Base-by-base conservation (phyloP, 306 rosid species). In the Lagenaria siceraria region DNA sequence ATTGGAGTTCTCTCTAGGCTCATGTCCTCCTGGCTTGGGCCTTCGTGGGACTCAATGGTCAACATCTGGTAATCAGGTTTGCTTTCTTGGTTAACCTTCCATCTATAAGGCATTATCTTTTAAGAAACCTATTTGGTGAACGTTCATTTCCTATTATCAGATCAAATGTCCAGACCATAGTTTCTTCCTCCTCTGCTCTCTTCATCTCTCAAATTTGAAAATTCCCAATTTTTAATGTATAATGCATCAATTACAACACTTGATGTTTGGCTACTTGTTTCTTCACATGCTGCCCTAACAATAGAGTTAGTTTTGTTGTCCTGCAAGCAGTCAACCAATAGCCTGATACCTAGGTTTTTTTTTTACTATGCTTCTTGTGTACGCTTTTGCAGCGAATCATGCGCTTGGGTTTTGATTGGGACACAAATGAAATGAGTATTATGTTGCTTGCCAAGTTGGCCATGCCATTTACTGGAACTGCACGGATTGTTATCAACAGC, bases 361-460 rank as follows among this genome's bases (percentile, higher is more conserved):
- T 15, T 43, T 11, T 11, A 36, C 36, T n/a, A 40, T 36, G 36
- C 36, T 80, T 48, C 48, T 43, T 87, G 19, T 83, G 55, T 79
- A 68, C 59, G 46, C 83, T 79, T 68, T 84, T 58, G 63, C 92
- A 96, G 99, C 70, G 83, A 83, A 74, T 92, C 78, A 82, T 96
- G 90, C 94, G 83, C 77, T 77, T 96, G 69, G 92, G 95, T 55
- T 87, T 96, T 73, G 98, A 96, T 85, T 96, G 99, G 99, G 96
- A 96, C 80, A 89, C 99, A 79, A 85, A 83, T 74, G 99, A 92
- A 72, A 89, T 96, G 92, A 92, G 98, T 77, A 87, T 92, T 85
- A 77, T 96, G 85, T 51, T 96, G 84, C 97, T 81, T 61, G 99
- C 97, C 10, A 96, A 92, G 87, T 91, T 96, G 80, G 93, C 90